These are phyloP conservation scores for Malus hybrid DNA, from an alignment of 331 rosid species.

Conservation along the genomic window DNA sequence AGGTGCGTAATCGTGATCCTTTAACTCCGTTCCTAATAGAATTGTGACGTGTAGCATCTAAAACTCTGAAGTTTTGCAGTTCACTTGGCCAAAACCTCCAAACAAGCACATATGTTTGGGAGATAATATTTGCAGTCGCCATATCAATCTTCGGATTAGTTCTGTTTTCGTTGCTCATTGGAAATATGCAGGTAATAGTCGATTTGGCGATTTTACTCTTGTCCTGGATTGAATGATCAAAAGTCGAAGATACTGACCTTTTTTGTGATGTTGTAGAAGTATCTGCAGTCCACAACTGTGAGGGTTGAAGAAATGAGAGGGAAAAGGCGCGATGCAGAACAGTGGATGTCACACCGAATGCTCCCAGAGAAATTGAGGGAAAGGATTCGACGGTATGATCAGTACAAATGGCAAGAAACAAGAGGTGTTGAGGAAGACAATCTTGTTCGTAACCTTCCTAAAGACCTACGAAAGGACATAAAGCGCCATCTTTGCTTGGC, in stretches of 20 bases:
- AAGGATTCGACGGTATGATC: constrained; percentile 63
- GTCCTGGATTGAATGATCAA: not conserved
- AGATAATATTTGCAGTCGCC: constrained; percentile 54
- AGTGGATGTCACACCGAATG: constrained; percentile 93
- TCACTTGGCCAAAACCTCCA: constrained; percentile 77
- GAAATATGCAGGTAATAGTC: constrained; percentile 83
- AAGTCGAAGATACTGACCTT: not conserved
- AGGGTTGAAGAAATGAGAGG: constrained; percentile 90
- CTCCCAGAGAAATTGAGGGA: constrained; percentile 52
- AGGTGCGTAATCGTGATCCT: constrained; percentile 35
- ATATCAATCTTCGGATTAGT: constrained; percentile 64
- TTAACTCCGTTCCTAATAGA: not conserved
- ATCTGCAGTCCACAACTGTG: constrained; percentile 69
- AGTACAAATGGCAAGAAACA: constrained; percentile 88
- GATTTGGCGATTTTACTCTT: not conserved
- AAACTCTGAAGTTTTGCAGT: constrained; percentile 31
- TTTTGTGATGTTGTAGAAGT: constrained; percentile 48
- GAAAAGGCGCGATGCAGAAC: constrained; percentile 66
- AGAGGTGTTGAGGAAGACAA: constrained; percentile 77
- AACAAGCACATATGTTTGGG: constrained; percentile 52
- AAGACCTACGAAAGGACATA: constrained; percentile 80
- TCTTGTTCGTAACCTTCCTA: constrained; percentile 69
- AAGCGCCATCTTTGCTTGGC: constrained; percentile 74
- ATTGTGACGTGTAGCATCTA: not conserved
- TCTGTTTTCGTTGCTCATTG: constrained; percentile 65